Conservation (phyloP, 2,329 filamentous ascomycete species). For the Fusarium sp. region DNA sequence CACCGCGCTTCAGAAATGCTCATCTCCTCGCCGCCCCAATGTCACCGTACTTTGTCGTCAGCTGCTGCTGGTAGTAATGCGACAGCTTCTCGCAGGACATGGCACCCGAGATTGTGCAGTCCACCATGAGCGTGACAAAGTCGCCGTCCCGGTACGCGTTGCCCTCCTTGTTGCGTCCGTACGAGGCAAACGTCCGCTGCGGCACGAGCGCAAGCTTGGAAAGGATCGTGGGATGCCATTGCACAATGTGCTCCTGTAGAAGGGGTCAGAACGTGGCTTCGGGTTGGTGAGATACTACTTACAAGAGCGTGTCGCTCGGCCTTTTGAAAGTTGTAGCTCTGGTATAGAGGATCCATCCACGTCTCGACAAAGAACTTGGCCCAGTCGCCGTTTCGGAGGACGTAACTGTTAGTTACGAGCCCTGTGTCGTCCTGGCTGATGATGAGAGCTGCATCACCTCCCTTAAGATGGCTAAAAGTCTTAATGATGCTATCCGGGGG, state of each 20-base stretch:
- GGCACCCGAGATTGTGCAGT: slow-evolving; percentile 70
- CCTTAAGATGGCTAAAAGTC: slow-evolving; percentile 86
- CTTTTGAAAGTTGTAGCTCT: slow-evolving; percentile 96
- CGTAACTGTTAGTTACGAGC: slow-evolving; percentile 79
- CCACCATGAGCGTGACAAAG: slow-evolving; percentile 82
- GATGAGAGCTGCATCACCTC: slow-evolving; percentile 82
- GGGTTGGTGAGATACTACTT: slow-evolving; percentile 47
- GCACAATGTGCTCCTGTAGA: slow-evolving; percentile 82
- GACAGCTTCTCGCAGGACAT: slow-evolving; percentile 80
- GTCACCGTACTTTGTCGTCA: slow-evolving; percentile 55
- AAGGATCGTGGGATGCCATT: slow-evolving; percentile 97
- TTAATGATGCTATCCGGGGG: slow-evolving; percentile 97
- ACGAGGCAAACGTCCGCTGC: slow-evolving; percentile 85
- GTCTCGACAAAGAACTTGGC: slow-evolving; percentile 92
- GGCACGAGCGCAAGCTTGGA: slow-evolving; percentile 91
- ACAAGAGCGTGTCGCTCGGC: slow-evolving; percentile 92
- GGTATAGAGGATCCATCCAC: slow-evolving; percentile 95
- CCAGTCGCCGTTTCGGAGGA: slow-evolving; percentile 89
- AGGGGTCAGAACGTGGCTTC: slow-evolving; percentile 26
- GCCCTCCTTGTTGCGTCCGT: slow-evolving; percentile 68
- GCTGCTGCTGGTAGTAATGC: slow-evolving; percentile 60
- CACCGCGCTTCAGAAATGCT: slow-evolving; percentile 20
- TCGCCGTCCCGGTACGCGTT: slow-evolving; percentile 84
- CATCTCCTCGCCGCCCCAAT: slow-evolving; percentile 11
- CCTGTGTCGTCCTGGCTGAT: slow-evolving; percentile 88